A percentile compares a stretch with the other conserved stretches of the same genome.
phyloP scores from a whole-genome alignment of 805 yeast genomes.

The Suhomyces prunicola region DNA sequence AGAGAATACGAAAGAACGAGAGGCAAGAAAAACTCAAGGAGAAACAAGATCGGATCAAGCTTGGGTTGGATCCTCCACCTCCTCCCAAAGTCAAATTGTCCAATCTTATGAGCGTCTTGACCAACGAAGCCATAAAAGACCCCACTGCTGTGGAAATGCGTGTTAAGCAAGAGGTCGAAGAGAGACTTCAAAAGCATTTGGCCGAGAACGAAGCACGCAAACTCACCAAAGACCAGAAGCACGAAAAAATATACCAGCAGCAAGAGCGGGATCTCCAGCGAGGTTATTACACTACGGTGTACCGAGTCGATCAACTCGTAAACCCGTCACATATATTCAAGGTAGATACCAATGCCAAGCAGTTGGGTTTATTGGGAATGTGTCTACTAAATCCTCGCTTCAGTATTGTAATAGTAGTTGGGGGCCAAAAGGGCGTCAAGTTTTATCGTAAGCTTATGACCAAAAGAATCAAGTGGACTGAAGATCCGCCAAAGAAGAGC shows the following conservation, averaged over 20 bases:
- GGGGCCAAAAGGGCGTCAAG: conserved; percentile 59
- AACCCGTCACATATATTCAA: conserved; percentile 71
- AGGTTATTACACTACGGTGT: conserved; percentile 60
- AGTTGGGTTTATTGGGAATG: conserved; percentile 63
- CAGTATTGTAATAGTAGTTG: conserved; percentile 69
- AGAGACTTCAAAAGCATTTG: conserved; percentile 58
- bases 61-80: conserved; percentile 86
- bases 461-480: conserved; percentile 69
- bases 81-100: conserved; percentile 82
- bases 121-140: conserved; percentile 81
- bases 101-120: conserved; percentile 81
- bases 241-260: conserved; percentile 41
- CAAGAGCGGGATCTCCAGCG: conserved; percentile 45
- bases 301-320: conserved; percentile 48
- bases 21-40: conserved; percentile 64
- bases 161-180: conserved; percentile 66
- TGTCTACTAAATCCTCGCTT: conserved; percentile 45
- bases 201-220: conserved; percentile 59
- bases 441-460: conserved; percentile 61
- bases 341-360: conserved; percentile 77
- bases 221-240: conserved; percentile 54
- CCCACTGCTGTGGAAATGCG: conserved; percentile 81
- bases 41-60: conserved; percentile 68
- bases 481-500: conserved; percentile 30
- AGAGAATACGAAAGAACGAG: conserved; percentile 66